Conservation (phyloP, 331 rosid genomes). For the Acacia pycnantha region DNA sequence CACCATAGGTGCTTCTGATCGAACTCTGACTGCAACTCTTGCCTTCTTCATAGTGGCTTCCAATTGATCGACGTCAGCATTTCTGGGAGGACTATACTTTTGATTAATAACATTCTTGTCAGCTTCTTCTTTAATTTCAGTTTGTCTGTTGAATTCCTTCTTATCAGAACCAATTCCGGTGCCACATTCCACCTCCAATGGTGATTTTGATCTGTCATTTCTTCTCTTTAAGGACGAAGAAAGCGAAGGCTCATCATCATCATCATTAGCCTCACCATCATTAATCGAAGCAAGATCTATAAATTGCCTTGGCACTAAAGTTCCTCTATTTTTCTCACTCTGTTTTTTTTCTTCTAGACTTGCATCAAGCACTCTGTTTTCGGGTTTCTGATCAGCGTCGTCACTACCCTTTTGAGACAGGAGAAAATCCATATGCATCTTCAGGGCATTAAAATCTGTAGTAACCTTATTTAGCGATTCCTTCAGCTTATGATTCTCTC, state of each 20-base stretch:
- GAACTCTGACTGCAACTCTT: conserved; percentile 78
- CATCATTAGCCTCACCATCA: conserved; percentile 11
- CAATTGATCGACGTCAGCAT: conserved; percentile 53
- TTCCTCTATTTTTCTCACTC: background rate
- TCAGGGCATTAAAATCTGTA: conserved; percentile 45
- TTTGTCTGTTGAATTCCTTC: conserved; percentile 28
- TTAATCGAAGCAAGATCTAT: conserved; percentile 59
- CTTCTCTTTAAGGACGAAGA: conserved; percentile 37
- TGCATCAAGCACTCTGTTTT: conserved; percentile 9
- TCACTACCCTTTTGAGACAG: conserved; percentile 32
- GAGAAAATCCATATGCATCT: conserved; percentile 44
- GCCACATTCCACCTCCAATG: conserved; percentile 24
- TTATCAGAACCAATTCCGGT: conserved; percentile 38
- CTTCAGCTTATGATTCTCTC: conserved; percentile 59
- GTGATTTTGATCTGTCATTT: conserved; percentile 42
- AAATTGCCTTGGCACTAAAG: conserved; percentile 57
- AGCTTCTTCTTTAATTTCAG: conserved; percentile 39
- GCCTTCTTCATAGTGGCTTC: conserved; percentile 85
- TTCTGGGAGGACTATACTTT: conserved; percentile 47
- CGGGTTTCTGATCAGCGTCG: conserved; percentile 27
- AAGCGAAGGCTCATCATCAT: conserved; percentile 40
- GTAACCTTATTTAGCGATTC: conserved; percentile 44
- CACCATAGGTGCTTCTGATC: conserved; percentile 77
- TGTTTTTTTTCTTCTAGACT: conserved; percentile 30
- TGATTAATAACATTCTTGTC: conserved; percentile 36